Conservation (phyloP, 163 green algal genomes). For the Volvox carteri region DNA sequence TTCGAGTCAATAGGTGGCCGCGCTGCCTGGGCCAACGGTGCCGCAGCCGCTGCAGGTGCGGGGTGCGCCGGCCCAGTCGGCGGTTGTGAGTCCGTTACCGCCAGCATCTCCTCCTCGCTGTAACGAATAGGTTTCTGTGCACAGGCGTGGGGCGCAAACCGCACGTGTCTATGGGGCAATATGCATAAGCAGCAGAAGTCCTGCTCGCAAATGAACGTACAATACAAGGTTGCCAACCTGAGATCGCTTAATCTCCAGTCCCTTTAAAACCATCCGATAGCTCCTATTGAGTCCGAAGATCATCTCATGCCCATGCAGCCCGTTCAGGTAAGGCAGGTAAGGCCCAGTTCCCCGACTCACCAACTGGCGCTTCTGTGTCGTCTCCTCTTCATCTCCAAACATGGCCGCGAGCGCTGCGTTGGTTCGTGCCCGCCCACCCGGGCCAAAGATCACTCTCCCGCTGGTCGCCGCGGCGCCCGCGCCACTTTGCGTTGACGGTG, state of each 20-base stretch:
- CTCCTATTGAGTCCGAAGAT: neutral
- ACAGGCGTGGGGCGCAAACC: too few species aligned
- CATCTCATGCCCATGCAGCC: neutral
- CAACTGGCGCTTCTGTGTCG: constrained; percentile 66
- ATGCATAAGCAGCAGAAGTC: too few species aligned
- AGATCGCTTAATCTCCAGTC: too few species aligned
- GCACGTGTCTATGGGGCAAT: too few species aligned
- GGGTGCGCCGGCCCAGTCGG: neutral
- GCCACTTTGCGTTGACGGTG: neutral
- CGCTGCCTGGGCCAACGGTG: neutral
- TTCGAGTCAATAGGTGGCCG: constrained; percentile 57
- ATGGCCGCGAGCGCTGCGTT: constrained; percentile 54
- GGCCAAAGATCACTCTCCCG: neutral
- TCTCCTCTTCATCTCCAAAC: constrained; percentile 86
- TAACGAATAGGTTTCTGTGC: constrained; percentile 82
- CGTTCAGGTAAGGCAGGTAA: too few species aligned
- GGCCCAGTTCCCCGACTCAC: constrained; percentile 45
- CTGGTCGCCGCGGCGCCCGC: neutral
- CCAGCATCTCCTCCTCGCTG: constrained; percentile 81
- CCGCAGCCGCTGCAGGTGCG: constrained; percentile 1
- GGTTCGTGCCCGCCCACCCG: neutral
- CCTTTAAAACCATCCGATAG: too few species aligned
- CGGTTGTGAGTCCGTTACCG: constrained; percentile 51
- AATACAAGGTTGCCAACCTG: too few species aligned
- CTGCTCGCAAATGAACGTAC: too few species aligned